Percentiles rank a stretch among this genome's conserved stretches.
phyloP scores from a whole-genome alignment of 2,329 filamentous ascomycete species.

The Aspergillus niger region DNA sequence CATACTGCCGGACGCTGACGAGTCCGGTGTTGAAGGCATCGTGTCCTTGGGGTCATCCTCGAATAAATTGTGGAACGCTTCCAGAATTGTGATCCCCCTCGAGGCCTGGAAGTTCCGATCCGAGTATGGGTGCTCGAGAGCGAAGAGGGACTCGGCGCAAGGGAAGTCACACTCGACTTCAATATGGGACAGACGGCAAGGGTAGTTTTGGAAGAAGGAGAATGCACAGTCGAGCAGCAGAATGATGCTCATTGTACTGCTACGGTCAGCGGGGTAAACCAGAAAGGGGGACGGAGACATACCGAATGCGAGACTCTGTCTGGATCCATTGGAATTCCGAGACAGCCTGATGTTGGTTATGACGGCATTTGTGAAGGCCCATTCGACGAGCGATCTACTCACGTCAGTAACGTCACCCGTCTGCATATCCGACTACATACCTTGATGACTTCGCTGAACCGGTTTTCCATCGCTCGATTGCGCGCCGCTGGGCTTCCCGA shows the following conservation, averaged over 20 bases:
- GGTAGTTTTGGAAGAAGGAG: conserved; percentile 49
- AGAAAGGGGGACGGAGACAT: neutral
- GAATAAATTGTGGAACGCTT: conserved; percentile 46
- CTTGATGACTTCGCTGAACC: conserved; percentile 47
- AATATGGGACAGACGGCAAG: conserved; percentile 41
- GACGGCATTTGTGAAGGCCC: conserved; percentile 40
- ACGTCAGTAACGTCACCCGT: neutral
- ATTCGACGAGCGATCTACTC: conserved; percentile 43
- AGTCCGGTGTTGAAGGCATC: neutral
- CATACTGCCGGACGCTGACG: conserved; percentile 12
- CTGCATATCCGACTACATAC: conserved; percentile 24
- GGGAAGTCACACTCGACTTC: conserved; percentile 50
- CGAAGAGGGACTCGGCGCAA: conserved; percentile 44
- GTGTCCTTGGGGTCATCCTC: conserved; percentile 21
- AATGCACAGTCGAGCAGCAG: conserved; percentile 48
- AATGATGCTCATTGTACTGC: conserved; percentile 44
- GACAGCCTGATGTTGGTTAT: conserved; percentile 40
- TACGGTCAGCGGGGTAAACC: conserved; percentile 10
- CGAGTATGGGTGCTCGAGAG: conserved; percentile 45
- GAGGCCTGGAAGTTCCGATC: conserved; percentile 42
- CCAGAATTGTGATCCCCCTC: conserved; percentile 39
- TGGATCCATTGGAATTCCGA: conserved; percentile 47
- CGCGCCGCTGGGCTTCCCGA: conserved; percentile 41
- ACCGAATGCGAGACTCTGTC: conserved; percentile 49
- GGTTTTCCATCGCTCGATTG: conserved; percentile 46